Percentiles rank a stretch among this genome's conserved stretches.
Evolutionary conservation across 1,139 yeast species (phyloP).

Genomic region (Hansenula anomala): DNA sequence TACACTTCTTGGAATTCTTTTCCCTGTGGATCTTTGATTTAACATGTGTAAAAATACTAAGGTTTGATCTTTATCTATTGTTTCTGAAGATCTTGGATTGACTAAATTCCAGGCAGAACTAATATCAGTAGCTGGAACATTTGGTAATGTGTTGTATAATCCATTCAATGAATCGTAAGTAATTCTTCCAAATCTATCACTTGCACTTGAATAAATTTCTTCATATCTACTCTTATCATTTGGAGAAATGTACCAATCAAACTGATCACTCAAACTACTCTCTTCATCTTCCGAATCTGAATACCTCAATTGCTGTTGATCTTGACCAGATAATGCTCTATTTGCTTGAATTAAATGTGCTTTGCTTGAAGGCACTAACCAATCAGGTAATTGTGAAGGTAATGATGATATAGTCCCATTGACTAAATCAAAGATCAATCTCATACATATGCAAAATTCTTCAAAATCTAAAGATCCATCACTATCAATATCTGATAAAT

Average conservation of each 20-base stretch:
- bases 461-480: slow-evolving; percentile 94
- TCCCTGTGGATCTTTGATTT: slow-evolving; percentile 85
- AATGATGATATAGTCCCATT: slow-evolving; percentile 63
- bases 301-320: slow-evolving; percentile 11
- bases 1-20: slow-evolving; percentile 84
- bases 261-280: slow-evolving; percentile 15
- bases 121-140: slow-evolving; percentile 82
- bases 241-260: slow-evolving; percentile 97
- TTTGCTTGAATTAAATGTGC: slow-evolving; percentile 80
- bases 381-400: slow-evolving; percentile 74
- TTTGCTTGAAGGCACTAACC: slow-evolving; percentile 91
- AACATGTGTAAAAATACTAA: slow-evolving; percentile 84
- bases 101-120: slow-evolving; percentile 93
- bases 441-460: slow-evolving; percentile 96
- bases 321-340: slow-evolving; percentile 44
- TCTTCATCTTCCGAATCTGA: slow-evolving; percentile 26
- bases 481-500: slow-evolving; percentile 84
- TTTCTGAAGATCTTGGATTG: slow-evolving; percentile 80
- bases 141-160: slow-evolving; percentile 60
- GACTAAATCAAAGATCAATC: slow-evolving; percentile 85
- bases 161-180: slow-evolving; percentile 67
- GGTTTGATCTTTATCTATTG: slow-evolving; percentile 91
- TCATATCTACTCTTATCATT: slow-evolving; percentile 77
- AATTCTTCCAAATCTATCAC: slow-evolving; percentile 81
- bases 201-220: slow-evolving; percentile 66